Evolutionary conservation across 148 eudicot genomes (phyloP).

Genomic region (Diospyros lotus): DNA sequence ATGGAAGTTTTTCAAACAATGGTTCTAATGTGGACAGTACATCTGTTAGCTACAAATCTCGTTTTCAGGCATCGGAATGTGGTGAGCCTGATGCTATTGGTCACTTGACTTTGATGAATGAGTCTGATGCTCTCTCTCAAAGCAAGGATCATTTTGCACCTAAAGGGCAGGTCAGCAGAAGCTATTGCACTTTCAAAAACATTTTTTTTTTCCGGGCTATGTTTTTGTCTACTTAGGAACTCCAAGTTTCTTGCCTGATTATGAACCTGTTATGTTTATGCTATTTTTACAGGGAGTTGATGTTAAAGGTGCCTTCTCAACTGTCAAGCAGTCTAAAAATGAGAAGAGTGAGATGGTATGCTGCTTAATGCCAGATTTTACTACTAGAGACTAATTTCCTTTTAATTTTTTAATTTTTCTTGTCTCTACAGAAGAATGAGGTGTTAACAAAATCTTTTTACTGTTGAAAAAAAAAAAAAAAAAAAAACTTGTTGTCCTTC

Average conservation of each 20-base stretch:
- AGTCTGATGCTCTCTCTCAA: slow-evolving; percentile 24
- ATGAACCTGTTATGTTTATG: not conserved
- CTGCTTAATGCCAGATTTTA: not conserved
- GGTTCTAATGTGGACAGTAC: slow-evolving; percentile 28
- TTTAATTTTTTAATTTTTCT: not conserved
- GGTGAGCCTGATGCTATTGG: slow-evolving; percentile 20
- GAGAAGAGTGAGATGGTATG: slow-evolving; percentile 17
- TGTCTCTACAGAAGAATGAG: not conserved
- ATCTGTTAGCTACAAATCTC: slow-evolving; percentile 28
- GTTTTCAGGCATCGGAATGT: slow-evolving; percentile 23
- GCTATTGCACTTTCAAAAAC: not conserved
- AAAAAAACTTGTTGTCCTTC: not conserved
- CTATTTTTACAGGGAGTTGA: slow-evolving; percentile 9
- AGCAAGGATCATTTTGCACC: slow-evolving; percentile 18
- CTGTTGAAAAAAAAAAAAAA: not conserved
- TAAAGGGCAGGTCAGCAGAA: slow-evolving; percentile 27
- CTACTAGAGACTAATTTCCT: not conserved
- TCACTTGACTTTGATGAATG: slow-evolving; percentile 25
- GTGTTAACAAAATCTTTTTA: not conserved
- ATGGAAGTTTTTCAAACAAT: slow-evolving; percentile 23
- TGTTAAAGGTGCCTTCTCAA: slow-evolving; percentile 4
- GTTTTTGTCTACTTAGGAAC: not conserved
- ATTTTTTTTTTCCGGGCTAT: not conserved
- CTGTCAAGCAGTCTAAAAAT: slow-evolving; percentile 5
- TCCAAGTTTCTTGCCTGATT: not conserved